Evolutionary conservation across 805 yeast genomes (phyloP), one percentile per base, ranked within the genome.

Genomic region (Lipomyces starkeyi): DNA sequence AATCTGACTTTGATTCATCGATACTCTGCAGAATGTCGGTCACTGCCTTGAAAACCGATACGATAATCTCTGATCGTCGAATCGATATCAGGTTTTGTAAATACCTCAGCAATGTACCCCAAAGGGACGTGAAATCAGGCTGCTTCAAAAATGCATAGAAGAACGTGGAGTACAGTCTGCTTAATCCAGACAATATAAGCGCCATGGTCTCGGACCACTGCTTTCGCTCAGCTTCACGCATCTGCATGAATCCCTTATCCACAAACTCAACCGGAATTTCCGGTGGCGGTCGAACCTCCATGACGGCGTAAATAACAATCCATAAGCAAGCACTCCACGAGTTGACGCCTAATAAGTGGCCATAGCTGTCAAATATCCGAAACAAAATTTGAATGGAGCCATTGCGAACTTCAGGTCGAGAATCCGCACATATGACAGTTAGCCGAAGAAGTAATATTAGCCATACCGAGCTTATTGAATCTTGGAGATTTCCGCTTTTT

Each of bases 351-450:
- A 87, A 80, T 56, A 81, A 80, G 11, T 78, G 74, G 0, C 91
- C 89, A 76, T 90, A 91, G 2, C 93, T 85, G 62, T 90, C 91
- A 68, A 91, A 82, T 35, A 94, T 88, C 71, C 93, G 86, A 78
- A 92, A 91, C 71, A 93, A 88, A 0, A 97, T 94, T 75, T 93
- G 97, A 17, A 92, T 85, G 0, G 97, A 88, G 1, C 97, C 97
- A 74, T 92, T 93, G 69, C 96, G 84, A 0, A 94, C 97, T 73
- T 93, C 97, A 0, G 88, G 84, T 64, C 97, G 83, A 2, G 82
- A 74, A 71, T 90, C 97, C 34, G 80, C 76, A 0, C 93, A 85
- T 29, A 92, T 84, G 27, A 83, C 82, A 0, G 92, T 87, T 49
- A 94, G 78, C 40, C 86, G 83, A 8, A 85, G 80, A 63, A 91